A percentile compares a stretch with the other conserved stretches of the same genome.
Conservation (phyloP, 1,284 basidiomycete species). For the Ceratobasidium papillatum region DNA sequence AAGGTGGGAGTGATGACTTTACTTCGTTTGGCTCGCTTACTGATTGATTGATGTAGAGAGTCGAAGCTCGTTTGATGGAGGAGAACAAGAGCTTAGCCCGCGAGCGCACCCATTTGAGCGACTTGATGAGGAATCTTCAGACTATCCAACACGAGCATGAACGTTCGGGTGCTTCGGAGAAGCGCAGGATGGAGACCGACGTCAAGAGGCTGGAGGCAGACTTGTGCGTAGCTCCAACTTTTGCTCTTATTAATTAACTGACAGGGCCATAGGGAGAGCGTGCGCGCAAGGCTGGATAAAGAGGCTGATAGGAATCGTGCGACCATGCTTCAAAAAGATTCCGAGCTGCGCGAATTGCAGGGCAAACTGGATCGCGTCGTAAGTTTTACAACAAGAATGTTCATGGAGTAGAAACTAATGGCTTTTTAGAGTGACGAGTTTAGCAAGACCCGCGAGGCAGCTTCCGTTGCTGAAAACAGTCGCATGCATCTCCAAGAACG, state of each 20-base stretch:
- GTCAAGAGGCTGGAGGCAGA: constrained; percentile 81
- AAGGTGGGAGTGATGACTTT: constrained; percentile 64
- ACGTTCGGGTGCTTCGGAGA: constrained; percentile 80
- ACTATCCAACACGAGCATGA: constrained; percentile 90
- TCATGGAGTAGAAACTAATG: not conserved
- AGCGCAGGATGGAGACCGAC: constrained; percentile 80
- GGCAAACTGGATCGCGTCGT: constrained; percentile 76
- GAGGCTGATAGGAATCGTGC: constrained; percentile 83
- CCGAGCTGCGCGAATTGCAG: constrained; percentile 81
- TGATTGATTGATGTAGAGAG: constrained; percentile 56
- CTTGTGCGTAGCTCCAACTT: constrained; percentile 61
- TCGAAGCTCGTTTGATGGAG: constrained; percentile 80
- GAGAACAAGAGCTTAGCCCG: constrained; percentile 82
- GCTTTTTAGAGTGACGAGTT: constrained; percentile 66
- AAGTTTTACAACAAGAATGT: constrained; percentile 47
- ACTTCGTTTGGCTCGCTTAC: constrained; percentile 48
- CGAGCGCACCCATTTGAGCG: constrained; percentile 85
- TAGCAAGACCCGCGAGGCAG: constrained; percentile 73
- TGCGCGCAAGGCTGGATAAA: constrained; percentile 76
- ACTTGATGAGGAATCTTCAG: constrained; percentile 87
- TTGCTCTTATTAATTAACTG: not conserved
- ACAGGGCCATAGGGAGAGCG: constrained; percentile 66
- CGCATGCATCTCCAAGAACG: constrained; percentile 82
- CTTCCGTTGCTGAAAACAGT: constrained; percentile 80
- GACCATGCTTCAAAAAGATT: constrained; percentile 76